Percentiles rank a stretch among this genome's conserved stretches.
Conservation (phyloP, 345 rosid species). For the Rhizophora mangle region DNA sequence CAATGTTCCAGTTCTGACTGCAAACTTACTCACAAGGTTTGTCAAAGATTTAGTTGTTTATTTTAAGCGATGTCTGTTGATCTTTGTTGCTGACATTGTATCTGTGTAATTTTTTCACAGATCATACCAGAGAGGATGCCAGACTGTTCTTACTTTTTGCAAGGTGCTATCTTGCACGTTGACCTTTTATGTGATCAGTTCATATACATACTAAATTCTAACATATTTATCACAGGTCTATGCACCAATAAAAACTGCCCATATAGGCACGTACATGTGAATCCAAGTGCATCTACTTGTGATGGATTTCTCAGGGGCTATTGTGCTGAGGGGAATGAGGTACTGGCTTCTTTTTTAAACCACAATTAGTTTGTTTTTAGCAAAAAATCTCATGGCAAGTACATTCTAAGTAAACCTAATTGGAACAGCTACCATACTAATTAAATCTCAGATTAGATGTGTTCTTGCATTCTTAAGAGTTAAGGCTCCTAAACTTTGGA, state of each 20-base stretch:
- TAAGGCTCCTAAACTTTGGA: too few relatives aligned
- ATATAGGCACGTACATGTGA: conserved; percentile 91
- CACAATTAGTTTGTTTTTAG: neutral
- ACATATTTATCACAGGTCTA: conserved; percentile 54
- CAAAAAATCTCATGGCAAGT: too few relatives aligned
- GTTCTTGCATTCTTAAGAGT: too few relatives aligned
- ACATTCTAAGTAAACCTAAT: neutral
- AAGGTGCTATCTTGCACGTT: conserved; percentile 47
- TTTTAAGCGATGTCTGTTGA: neutral
- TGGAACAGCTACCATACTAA: too few relatives aligned
- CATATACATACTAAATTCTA: conserved; percentile 9
- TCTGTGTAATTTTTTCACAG: conserved; percentile 44
- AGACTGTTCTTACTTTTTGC: conserved; percentile 88
- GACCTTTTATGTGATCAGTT: conserved; percentile 6
- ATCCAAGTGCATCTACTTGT: conserved; percentile 73
- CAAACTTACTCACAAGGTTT: conserved; percentile 95
- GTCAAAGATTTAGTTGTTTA: conserved; percentile 15
- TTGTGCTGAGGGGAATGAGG: conserved; percentile 92
- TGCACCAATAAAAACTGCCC: conserved; percentile 80
- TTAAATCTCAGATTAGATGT: too few relatives aligned
- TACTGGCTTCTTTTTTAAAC: conserved; percentile 30
- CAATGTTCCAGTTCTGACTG: conserved; percentile 66
- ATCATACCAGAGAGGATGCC: conserved; percentile 99
- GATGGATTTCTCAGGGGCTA: conserved; percentile 88
- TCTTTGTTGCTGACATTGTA: conserved; percentile 16